Conservation (phyloP, 495 filamentous ascomycete genomes). For the Annulohypoxylon moriforme region DNA sequence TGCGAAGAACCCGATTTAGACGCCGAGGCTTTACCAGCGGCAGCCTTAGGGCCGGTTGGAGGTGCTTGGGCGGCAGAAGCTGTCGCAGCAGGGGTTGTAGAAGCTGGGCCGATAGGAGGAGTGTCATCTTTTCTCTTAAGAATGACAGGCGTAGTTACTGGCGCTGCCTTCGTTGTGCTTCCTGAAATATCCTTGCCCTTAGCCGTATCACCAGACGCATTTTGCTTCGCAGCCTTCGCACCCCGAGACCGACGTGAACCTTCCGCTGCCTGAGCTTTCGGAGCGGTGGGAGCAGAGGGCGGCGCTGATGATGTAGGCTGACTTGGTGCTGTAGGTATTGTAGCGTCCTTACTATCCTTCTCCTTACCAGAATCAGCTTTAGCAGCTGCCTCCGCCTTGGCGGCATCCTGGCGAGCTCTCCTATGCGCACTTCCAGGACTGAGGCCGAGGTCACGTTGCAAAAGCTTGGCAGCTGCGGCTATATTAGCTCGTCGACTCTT, state of each 20-base stretch:
- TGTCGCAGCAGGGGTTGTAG: constrained; percentile 46
- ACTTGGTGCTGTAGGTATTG: constrained; percentile 35
- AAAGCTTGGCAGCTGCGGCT: constrained; percentile 80
- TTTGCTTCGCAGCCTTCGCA: constrained; percentile 51
- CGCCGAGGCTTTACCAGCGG: constrained; percentile 41
- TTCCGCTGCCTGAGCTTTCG: constrained; percentile 44
- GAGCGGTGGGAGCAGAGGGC: constrained; percentile 45
- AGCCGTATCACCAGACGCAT: constrained; percentile 40
- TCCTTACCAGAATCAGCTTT: constrained; percentile 51
- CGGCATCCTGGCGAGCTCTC: constrained; percentile 63
- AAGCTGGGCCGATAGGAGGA: constrained; percentile 32
- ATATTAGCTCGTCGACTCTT: constrained; percentile 73
- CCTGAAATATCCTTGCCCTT: constrained; percentile 46
- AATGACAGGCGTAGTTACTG: constrained; percentile 45
- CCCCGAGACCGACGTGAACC: constrained; percentile 42
- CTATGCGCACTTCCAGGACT: constrained; percentile 68
- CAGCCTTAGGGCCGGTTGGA: constrained; percentile 50
- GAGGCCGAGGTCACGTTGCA: constrained; percentile 92
- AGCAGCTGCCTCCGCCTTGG: constrained; percentile 60
- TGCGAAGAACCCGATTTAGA: constrained; percentile 36
- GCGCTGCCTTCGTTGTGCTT: constrained; percentile 31
- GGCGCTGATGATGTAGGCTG: constrained; percentile 38
- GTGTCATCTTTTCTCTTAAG: constrained; percentile 45
- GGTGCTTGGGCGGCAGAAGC: constrained; percentile 46
- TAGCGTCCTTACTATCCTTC: constrained; percentile 50